Percentiles rank a stretch among this genome's conserved stretches.
phyloP scores from a whole-genome alignment of 306 rosid species.

The Alnus glutinosa region DNA sequence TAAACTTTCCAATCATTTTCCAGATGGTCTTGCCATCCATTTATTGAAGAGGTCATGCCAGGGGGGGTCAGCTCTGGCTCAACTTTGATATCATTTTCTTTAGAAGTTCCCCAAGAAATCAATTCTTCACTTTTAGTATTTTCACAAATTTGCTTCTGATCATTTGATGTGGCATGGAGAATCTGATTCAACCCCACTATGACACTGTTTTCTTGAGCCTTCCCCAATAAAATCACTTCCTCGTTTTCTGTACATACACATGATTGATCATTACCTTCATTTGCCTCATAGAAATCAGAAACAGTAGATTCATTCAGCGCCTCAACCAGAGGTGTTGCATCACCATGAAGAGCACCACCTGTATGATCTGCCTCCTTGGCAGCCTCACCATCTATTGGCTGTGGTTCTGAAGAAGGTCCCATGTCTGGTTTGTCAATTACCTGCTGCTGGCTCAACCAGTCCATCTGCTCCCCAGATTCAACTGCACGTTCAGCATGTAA shows the following conservation, averaged over 20 bases:
- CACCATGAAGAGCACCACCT: conserved; percentile 16
- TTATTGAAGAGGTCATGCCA: conserved; percentile 8
- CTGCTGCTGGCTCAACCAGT: conserved; percentile 19
- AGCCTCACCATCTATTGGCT: conserved; percentile 22
- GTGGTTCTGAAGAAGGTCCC: conserved; percentile 24
- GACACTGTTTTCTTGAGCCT: conserved; percentile 27
- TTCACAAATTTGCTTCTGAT: conserved; percentile 24
- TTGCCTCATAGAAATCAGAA: conserved; percentile 24
- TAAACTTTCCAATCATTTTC: conserved; percentile 23
- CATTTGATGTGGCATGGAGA: conserved; percentile 30
- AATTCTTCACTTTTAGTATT: conserved; percentile 9
- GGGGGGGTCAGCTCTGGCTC: conserved; percentile 6
- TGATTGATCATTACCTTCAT: conserved; percentile 23
- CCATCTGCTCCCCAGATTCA: conserved; percentile 32
- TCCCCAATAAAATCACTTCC: conserved; percentile 16
- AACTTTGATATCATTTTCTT: neutral
- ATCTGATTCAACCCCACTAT: conserved; percentile 20
- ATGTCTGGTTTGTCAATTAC: conserved; percentile 17
- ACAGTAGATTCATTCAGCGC: conserved; percentile 25
- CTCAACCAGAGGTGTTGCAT: conserved; percentile 21
- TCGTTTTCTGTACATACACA: conserved; percentile 20
- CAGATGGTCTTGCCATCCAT: conserved; percentile 5
- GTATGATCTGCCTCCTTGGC: conserved; percentile 10
- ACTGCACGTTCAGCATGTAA: conserved; percentile 40
- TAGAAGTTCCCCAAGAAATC: neutral